phyloP scores from a whole-genome alignment of 2,329 filamentous ascomycete genomes.

The Lachnellula arida region DNA sequence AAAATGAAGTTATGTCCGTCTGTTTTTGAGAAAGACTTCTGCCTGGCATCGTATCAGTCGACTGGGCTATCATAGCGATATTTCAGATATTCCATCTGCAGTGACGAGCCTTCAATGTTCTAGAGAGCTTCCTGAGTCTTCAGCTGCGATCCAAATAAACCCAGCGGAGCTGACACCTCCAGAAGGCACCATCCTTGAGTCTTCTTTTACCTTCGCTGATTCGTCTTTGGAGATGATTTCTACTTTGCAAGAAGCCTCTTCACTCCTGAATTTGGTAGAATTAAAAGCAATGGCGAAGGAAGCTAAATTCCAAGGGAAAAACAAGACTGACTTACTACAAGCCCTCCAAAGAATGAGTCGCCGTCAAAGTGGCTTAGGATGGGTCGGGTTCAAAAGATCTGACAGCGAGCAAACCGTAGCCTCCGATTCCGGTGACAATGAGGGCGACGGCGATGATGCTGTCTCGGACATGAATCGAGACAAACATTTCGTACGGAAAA shows the following conservation, averaged over 20 bases:
- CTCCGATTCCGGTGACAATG: slow-evolving; percentile 47
- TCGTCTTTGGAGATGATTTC: slow-evolving; percentile 67
- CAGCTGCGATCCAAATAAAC: slow-evolving; percentile 18
- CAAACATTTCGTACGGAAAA: slow-evolving; percentile 70
- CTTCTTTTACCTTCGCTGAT: slow-evolving; percentile 74
- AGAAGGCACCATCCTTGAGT: slow-evolving; percentile 44
- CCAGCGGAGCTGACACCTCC: slow-evolving; percentile 46
- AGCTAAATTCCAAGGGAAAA: slow-evolving; percentile 80
- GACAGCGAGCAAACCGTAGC: slow-evolving; percentile 39
- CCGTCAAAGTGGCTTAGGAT: slow-evolving; percentile 70
- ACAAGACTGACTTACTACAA: slow-evolving; percentile 72
- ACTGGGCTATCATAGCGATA: slow-evolving; percentile 77
- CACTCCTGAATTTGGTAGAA: slow-evolving; percentile 80
- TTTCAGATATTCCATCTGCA: slow-evolving; percentile 66
- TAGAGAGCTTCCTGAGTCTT: slow-evolving; percentile 48
- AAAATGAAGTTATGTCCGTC: slow-evolving; percentile 68
- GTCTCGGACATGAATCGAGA: slow-evolving; percentile 53
- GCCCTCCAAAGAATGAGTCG: slow-evolving; percentile 71
- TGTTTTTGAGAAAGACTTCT: slow-evolving; percentile 88
- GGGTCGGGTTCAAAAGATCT: slow-evolving; percentile 58
- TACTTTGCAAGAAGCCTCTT: slow-evolving; percentile 76
- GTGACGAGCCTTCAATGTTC: slow-evolving; percentile 58
- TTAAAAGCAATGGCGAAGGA: slow-evolving; percentile 81
- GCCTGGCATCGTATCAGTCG: slow-evolving; percentile 82
- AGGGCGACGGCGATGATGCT: slow-evolving; percentile 35